Conservation (phyloP, 2,329 filamentous ascomycete species). For the Clonostachys rosea region DNA sequence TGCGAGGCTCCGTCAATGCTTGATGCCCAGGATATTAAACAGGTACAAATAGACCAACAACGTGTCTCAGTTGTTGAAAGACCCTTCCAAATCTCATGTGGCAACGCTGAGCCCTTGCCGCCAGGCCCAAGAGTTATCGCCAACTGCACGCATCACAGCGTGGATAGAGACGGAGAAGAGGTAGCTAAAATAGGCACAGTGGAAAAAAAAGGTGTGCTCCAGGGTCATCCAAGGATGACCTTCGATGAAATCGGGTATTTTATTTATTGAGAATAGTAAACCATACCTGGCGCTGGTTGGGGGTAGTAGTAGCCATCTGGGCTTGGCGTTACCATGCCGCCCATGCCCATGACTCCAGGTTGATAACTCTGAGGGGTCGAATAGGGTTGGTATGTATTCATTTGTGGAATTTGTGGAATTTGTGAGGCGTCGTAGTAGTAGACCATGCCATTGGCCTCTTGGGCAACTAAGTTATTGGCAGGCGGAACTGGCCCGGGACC, state of each 20-base stretch:
- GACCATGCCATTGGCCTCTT: constrained; percentile 93
- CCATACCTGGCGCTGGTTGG: constrained; percentile 47
- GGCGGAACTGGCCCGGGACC: constrained; percentile 3
- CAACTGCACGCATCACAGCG: no score
- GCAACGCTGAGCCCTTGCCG: no score
- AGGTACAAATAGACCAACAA: no score
- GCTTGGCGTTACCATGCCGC: constrained; percentile 72
- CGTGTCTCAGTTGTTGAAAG: no score
- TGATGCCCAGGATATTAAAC: no score
- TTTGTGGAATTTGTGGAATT: constrained; percentile 43
- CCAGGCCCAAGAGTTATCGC: no score
- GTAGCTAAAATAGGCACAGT: no score
- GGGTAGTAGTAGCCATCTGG: constrained; percentile 69
- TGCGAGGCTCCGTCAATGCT: no score
- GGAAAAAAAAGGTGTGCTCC: no score
- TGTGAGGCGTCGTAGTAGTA: constrained; percentile 89
- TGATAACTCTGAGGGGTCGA: constrained; percentile 46
- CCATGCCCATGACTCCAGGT: constrained; percentile 62
- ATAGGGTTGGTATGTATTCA: constrained; percentile 42
- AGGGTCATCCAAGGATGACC: no score
- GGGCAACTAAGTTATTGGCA: constrained; percentile 56
- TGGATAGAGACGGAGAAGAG: no score
- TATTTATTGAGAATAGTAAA: constrained; percentile 46
- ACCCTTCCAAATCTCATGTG: no score
- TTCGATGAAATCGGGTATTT: background rate